A percentile compares a stretch with the other conserved stretches of the same genome.
Conservation (phyloP, 257 asterid genomes). For the Fraxinus pennsylvanica region DNA sequence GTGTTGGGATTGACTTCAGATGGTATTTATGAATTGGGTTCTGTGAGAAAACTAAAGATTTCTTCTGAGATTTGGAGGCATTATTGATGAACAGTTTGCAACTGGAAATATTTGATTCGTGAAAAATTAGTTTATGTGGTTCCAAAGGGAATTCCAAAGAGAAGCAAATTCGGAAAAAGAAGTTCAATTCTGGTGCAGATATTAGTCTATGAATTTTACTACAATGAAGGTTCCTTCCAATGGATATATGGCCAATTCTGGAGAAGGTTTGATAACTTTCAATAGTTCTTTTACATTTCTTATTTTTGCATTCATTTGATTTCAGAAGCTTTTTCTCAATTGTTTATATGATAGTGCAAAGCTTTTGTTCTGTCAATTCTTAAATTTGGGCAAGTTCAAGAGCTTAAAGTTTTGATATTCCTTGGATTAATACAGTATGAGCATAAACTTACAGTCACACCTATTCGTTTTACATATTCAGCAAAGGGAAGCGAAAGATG, state of each 20-base stretch:
- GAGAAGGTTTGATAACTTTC: conserved; percentile 58
- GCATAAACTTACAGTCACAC: background rate
- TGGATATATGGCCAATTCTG: conserved; percentile 72
- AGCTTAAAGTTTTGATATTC: background rate
- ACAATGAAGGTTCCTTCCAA: conserved; percentile 77
- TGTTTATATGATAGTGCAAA: conserved; percentile 7
- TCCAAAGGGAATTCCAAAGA: conserved; percentile 23
- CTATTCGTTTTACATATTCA: background rate
- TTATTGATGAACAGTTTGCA: background rate
- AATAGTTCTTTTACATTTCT: conserved; percentile 12
- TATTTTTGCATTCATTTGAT: background rate
- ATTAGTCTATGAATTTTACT: conserved; percentile 25
- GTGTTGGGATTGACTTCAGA: background rate
- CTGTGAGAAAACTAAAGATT: background rate
- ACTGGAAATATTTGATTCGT: conserved; percentile 19
- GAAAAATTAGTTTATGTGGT: conserved; percentile 24
- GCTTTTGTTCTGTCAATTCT: conserved; percentile 13
- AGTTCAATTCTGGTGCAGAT: conserved; percentile 26
- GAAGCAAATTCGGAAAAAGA: conserved; percentile 26
- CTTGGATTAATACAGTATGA: background rate
- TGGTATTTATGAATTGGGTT: background rate
- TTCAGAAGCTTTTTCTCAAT: conserved; percentile 9
- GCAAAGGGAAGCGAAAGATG: background rate
- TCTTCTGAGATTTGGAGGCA: background rate
- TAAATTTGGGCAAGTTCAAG: background rate